These are phyloP conservation scores for Zymoseptoria passerinii DNA, from an alignment of 2,329 filamentous ascomycete species.

Conservation along the genomic window DNA sequence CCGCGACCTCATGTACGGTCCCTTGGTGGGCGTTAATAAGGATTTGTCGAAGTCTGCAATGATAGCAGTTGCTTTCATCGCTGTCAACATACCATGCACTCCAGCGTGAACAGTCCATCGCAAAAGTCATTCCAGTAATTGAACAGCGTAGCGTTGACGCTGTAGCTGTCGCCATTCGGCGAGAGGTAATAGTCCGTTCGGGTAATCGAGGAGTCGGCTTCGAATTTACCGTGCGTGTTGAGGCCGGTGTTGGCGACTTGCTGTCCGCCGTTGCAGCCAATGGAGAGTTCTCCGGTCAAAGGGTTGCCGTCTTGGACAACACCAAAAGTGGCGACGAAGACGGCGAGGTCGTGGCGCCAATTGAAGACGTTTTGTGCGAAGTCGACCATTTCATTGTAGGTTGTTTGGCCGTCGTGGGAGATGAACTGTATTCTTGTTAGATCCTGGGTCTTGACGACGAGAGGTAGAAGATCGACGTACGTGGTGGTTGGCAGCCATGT, in stretches of 20 bases:
- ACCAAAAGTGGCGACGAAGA: constrained; percentile 31
- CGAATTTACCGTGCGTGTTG: constrained; percentile 36
- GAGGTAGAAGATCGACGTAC: not conserved
- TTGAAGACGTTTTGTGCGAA: constrained; percentile 37
- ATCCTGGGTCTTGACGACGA: constrained; percentile 8
- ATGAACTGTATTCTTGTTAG: constrained; percentile 23
- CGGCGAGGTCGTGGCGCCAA: constrained; percentile 32
- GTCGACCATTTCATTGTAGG: constrained; percentile 34
- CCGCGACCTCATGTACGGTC: not conserved
- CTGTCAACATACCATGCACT: not conserved
- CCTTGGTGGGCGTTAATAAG: too few relatives aligned
- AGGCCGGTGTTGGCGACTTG: constrained; percentile 25
- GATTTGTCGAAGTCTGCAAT: too few relatives aligned
- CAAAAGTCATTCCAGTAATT: not conserved
- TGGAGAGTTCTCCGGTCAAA: constrained; percentile 32
- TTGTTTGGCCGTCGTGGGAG: constrained; percentile 33
- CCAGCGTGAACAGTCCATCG: not conserved
- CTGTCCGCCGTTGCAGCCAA: constrained; percentile 31
- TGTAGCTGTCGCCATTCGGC: constrained; percentile 26
- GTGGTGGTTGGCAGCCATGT: constrained; percentile 20
- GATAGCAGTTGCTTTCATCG: too few relatives aligned
- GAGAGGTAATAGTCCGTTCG: constrained; percentile 30
- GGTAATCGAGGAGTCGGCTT: constrained; percentile 29
- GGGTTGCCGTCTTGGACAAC: constrained; percentile 32
- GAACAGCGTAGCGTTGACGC: constrained; percentile 32